phyloP scores from a whole-genome alignment of 2,329 filamentous ascomycete species.

The Botrytis paeoniae region DNA sequence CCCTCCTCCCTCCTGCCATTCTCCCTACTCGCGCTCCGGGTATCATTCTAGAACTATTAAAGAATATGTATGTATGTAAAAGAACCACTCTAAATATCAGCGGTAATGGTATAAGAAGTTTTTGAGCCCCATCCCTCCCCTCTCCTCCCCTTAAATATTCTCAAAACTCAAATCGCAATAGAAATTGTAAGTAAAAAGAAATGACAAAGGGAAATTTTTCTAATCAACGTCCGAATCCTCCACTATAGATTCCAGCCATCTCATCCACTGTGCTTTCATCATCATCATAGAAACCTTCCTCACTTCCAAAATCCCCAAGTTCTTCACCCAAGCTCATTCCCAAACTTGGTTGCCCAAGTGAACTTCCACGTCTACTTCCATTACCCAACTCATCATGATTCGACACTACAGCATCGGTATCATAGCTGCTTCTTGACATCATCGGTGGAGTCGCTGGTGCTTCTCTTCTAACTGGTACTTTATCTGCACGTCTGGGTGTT shows the following conservation, averaged over 20 bases:
- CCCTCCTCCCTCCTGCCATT: not conserved
- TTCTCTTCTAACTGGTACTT: slow-evolving; percentile 40
- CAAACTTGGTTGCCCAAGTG: slow-evolving; percentile 1
- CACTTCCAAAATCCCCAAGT: slow-evolving; percentile 25
- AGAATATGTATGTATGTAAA: slow-evolving; percentile 14
- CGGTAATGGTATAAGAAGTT: not conserved
- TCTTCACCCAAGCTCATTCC: slow-evolving; percentile 15
- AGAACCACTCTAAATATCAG: not conserved
- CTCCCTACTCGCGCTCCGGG: not conserved
- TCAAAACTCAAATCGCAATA: slow-evolving; percentile 2
- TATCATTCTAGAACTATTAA: slow-evolving; percentile 20
- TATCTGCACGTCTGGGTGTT: slow-evolving; percentile 42
- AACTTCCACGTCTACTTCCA: slow-evolving; percentile 35
- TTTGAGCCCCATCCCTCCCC: not conserved
- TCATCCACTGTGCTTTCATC: slow-evolving; percentile 34
- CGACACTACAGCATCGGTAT: slow-evolving; percentile 54
- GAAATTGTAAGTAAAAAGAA: not conserved
- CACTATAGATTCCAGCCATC: slow-evolving; percentile 21
- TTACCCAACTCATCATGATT: slow-evolving; percentile 36
- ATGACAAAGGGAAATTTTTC: not conserved
- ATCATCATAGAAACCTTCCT: slow-evolving; percentile 39
- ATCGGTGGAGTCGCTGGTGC: slow-evolving; percentile 55
- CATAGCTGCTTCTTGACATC: slow-evolving; percentile 57
- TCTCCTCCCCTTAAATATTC: not conserved
- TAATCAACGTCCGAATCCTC: slow-evolving; percentile 9